Base-by-base conservation (phyloP, 2,329 filamentous ascomycete genomes). In the Lecanicillium sp. region DNA sequence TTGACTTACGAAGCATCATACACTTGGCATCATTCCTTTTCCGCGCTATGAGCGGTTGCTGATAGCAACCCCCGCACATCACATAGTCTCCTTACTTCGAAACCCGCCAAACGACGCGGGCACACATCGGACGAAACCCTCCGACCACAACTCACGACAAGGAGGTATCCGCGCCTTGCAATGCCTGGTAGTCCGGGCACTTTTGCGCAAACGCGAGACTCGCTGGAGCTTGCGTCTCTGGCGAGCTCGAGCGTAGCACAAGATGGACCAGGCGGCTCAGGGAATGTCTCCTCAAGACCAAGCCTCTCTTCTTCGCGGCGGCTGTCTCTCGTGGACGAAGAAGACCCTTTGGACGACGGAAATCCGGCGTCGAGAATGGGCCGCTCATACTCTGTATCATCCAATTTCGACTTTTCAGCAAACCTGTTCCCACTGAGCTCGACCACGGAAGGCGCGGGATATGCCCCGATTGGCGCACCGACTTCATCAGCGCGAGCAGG, bases 401-500 rank as follows among this genome's bases (percentile, higher is more conserved):
- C 90, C 5, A 87, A 85, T 38, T 98, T 98, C 62, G 90, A 96
- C 64, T 95, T 95, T 58, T 82, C 85, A n/a, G 79, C 83, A 41
- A 94, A 88, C 51, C 72, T 98, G 32, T 96, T 95, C 53, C 92
- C 92, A 1, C 70, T 98, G 35, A 92, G 87, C 37, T 88, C 89
- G 33, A 90, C 86, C 1, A 69, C 83, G 4, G 78, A 71, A 6
- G 71, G 71, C 33, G 62, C 76, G 39, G 78, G 83, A 29, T 98
- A 98, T 63, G 85, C 89, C 30, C 86, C 88, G 11, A 72, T 98
- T 13, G 90, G 88, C 25, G 81, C 83, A 18, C 80, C 88, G 28
- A 79, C 78, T 5, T 75, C 80, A 11, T 58, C 67, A 8, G 63
- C 66, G 20, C 54, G 62, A 11, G 53, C 57, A 8, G 45, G 53